phyloP scores from a whole-genome alignment of 176 grass and related monocot species.

The Cenchrus fungigraminus region DNA sequence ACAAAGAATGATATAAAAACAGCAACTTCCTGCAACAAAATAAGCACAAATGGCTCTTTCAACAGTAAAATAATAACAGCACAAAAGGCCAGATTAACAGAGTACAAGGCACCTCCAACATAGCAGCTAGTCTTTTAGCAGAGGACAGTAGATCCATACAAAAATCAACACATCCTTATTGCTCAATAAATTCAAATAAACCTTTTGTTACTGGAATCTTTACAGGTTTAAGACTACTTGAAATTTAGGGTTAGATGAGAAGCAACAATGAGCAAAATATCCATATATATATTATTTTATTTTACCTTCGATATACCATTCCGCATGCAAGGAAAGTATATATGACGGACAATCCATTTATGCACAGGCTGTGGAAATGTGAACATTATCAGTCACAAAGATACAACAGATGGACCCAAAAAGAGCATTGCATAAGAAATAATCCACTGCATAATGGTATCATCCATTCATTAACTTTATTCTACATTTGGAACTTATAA shows the following conservation, averaged over 20 bases:
- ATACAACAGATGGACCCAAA: conserved; percentile 7
- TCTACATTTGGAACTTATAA: background rate
- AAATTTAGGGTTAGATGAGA: conserved; percentile 1
- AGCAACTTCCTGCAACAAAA: conserved; percentile 78
- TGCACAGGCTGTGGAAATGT: conserved; percentile 82
- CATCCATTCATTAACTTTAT: conserved; percentile 3
- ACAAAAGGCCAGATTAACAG: conserved; percentile 21
- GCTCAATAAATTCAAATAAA: conserved; percentile 20
- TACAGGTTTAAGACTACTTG: conserved; percentile 8
- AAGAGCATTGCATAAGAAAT: background rate
- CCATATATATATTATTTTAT: background rate
- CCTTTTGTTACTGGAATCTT: background rate
- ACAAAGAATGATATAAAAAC: conserved; percentile 87
- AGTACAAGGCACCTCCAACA: background rate
- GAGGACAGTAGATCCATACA: background rate
- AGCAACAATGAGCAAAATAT: background rate
- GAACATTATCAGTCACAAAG: conserved; percentile 28
- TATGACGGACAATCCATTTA: conserved; percentile 91
- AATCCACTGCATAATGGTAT: conserved; percentile 1
- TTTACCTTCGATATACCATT: conserved; percentile 89
- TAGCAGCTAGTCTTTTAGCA: conserved; percentile 5
- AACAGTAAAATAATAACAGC: conserved; percentile 30
- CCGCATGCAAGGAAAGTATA: conserved; percentile 93
- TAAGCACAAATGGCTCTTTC: conserved; percentile 17
- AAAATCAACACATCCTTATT: conserved; percentile 18